Evolutionary conservation across 306 rosid species (phyloP).

Genomic region (Vachellia pachyceras): DNA sequence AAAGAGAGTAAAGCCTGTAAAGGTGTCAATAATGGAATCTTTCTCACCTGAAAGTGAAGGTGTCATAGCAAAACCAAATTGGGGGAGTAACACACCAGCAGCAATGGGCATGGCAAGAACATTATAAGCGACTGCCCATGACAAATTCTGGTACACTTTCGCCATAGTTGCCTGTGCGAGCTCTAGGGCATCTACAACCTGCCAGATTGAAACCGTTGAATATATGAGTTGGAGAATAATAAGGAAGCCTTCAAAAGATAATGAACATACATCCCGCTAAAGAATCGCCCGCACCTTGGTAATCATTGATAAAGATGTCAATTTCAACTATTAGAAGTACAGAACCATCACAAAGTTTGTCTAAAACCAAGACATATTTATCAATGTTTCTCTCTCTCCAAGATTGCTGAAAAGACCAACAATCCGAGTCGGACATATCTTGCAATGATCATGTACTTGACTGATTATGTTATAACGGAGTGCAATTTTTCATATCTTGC

Average conservation of each 20-base stretch:
- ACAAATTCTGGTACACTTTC: constrained; percentile 90
- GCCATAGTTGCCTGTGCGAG: constrained; percentile 91
- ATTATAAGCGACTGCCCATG: constrained; percentile 96
- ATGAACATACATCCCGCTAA: constrained; percentile 6
- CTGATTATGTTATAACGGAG: neutral
- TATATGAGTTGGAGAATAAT: constrained; percentile 28
- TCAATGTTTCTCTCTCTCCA: neutral
- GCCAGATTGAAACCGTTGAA: constrained; percentile 38
- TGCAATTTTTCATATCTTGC: neutral
- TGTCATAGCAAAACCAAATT: constrained; percentile 91
- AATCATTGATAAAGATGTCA: constrained; percentile 15
- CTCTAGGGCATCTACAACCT: constrained; percentile 93
- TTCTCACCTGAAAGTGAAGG: constrained; percentile 93
- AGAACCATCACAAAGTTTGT: constrained; percentile 1
- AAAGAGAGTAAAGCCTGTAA: neutral
- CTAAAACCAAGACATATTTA: neutral
- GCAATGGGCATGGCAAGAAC: constrained; percentile 82
- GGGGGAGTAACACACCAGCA: constrained; percentile 91
- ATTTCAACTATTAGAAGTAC: constrained; percentile 4
- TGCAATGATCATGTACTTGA: neutral
- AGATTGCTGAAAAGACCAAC: neutral
- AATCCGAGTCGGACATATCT: neutral
- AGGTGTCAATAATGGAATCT: constrained; percentile 3
- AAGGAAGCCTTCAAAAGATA: constrained; percentile 7
- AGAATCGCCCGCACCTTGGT: neutral